phyloP scores from a whole-genome alignment of 2,329 filamentous ascomycete genomes.

The Simplicillium sp. region DNA sequence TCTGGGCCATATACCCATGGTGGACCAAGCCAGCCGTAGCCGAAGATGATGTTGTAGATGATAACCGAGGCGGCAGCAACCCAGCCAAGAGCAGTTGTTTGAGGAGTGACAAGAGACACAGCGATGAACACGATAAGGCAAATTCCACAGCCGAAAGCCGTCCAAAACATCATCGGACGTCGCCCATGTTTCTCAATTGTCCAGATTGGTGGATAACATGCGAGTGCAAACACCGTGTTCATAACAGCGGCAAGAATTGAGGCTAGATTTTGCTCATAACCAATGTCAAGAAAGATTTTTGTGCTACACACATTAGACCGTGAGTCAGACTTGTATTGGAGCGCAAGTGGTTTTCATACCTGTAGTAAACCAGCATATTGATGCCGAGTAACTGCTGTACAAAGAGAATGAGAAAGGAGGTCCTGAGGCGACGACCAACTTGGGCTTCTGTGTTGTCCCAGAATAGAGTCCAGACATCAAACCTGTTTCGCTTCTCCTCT shows the following conservation, averaged over 20 bases:
- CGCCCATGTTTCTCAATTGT: not conserved
- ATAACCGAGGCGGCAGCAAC: slow-evolving; percentile 1
- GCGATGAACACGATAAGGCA: slow-evolving; percentile 1
- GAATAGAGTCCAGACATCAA: not conserved
- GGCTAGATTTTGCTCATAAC: not conserved
- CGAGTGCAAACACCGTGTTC: not conserved
- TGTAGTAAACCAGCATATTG: slow-evolving; percentile 1
- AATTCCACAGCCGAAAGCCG: not conserved
- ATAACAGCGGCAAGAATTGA: not conserved
- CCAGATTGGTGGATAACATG: not conserved
- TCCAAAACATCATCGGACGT: slow-evolving; percentile 1
- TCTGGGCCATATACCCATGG: slow-evolving; percentile 2
- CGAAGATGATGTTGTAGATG: slow-evolving; percentile 2
- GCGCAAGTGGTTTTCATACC: not conserved
- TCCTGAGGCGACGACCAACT: not conserved
- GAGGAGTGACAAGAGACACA: not conserved
- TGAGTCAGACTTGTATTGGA: too few species aligned
- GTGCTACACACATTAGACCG: not conserved
- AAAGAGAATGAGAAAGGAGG: slow-evolving; percentile 1
- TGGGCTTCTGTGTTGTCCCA: slow-evolving; percentile 1
- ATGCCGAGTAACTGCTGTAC: not conserved
- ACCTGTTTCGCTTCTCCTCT: not conserved
- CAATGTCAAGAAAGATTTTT: not conserved
- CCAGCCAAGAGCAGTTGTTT: slow-evolving; percentile 1
- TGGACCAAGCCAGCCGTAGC: slow-evolving; percentile 1